phyloP scores from a whole-genome alignment of 2,329 filamentous ascomycete species.

The Akanthomyces muscarius region DNA sequence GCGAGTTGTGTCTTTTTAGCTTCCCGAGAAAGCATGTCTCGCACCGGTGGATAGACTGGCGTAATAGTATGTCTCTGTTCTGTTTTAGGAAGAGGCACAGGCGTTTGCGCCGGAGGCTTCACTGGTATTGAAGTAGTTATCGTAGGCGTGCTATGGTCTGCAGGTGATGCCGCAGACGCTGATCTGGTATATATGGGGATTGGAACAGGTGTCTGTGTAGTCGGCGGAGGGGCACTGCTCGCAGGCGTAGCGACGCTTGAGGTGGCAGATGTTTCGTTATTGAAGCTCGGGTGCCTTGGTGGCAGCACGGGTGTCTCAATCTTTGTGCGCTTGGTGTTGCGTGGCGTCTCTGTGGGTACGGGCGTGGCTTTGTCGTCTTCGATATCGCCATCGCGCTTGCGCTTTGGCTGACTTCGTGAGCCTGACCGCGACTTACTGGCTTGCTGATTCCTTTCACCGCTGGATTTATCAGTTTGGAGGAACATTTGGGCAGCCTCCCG shows the following conservation, averaged over 20 bases:
- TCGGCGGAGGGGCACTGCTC: slow-evolving; percentile 22
- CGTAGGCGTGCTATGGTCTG: slow-evolving; percentile 24
- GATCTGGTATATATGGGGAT: slow-evolving; percentile 31
- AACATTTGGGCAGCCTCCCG: slow-evolving; percentile 44
- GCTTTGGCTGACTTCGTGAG: slow-evolving; percentile 37
- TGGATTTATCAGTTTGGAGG: slow-evolving; percentile 30
- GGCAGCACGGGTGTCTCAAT: slow-evolving; percentile 55
- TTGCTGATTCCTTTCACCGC: slow-evolving; percentile 19
- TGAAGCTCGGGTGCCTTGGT: slow-evolving; percentile 34
- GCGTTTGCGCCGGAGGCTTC: slow-evolving; percentile 34
- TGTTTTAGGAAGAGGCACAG: slow-evolving; percentile 34
- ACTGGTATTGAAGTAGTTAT: slow-evolving; percentile 28
- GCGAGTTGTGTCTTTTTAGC: slow-evolving; percentile 25
- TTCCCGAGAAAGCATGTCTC: slow-evolving; percentile 27
- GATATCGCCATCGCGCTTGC: slow-evolving; percentile 40
- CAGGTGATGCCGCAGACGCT: slow-evolving; percentile 30
- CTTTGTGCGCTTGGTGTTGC: slow-evolving; percentile 49
- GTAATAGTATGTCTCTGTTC: slow-evolving; percentile 28
- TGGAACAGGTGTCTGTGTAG: slow-evolving; percentile 41
- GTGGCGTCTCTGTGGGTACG: slow-evolving; percentile 31
- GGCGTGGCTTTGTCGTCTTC: slow-evolving; percentile 29
- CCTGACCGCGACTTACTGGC: slow-evolving; percentile 28
- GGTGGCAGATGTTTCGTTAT: slow-evolving; percentile 27
- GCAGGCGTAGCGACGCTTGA: slow-evolving; percentile 15
- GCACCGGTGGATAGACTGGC: slow-evolving; percentile 29